Evolutionary conservation across 768 basidiomycete genomes (phyloP), one percentile per base, ranked within the genome.

Genomic region (Strobilomyces echinocephalus): DNA sequence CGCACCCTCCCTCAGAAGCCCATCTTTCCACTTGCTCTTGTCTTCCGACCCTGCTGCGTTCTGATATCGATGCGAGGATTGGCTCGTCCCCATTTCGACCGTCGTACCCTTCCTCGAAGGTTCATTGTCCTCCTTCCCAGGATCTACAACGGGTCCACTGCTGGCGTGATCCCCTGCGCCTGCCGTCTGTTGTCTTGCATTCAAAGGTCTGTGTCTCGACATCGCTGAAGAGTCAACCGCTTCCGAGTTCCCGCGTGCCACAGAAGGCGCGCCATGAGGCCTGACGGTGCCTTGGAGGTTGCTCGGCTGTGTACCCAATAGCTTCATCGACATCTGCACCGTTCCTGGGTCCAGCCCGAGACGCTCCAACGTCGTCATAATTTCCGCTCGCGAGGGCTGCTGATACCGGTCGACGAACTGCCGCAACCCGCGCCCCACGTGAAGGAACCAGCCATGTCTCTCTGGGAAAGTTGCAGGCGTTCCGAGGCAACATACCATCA

Each of bases 401-500:
- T 15, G 3, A 24, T 24, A 1, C 46, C 16, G 21, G 3, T 47
- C 46, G 2, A 47, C 11, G 15, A 47, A 35, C 33, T 16, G 12
- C 21, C 16, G 9, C 15, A 47, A 35, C 20, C 14, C 21, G 8
- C 2, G 34, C 21, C 33, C 46, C 5, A 47, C 33, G 33, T 9
- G 12, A 24, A 26, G 4, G n/a, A 47, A 47, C 46, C 46, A 47
- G 10, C 24, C 33, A 15, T 10, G 21, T 47, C 21, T 20, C 0
- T 35, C 21, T 10, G 46, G 33, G 5, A 26, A 14, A 24, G 8
- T 16, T 9, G 12, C 34, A 1, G 33, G 10, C 15, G 34, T 48
- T 39, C 40, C 20, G 41, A 34, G 34, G 4, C 12, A 34, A 15
- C 34, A 57, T 1, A 9, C 26, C 33, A 40, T 55, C 21, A 68